Base-by-base conservation (phyloP, 1,139 yeast species). In the Candida mesenterica region DNA sequence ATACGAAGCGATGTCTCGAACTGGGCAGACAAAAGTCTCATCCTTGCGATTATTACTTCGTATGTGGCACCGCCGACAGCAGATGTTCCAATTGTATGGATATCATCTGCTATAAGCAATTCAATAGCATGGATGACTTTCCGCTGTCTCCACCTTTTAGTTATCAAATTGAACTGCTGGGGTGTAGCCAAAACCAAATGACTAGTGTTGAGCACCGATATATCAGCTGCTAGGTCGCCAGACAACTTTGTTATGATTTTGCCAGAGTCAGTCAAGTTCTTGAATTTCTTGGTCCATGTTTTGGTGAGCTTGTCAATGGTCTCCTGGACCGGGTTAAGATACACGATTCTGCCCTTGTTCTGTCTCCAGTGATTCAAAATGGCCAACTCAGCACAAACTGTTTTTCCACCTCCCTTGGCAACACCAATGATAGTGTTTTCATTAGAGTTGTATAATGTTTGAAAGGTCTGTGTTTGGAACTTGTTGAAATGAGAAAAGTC, bases 121-220 rank as follows among this genome's bases (percentile, higher is more conserved):
- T 79, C 87, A 23, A 92, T 75, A 0, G 76, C 58, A 41, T 83
- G 89, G 3, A 90, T 65, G 32, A 80, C 79, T 49, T 77, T 80
- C 40, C 89, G 65, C 45, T 79, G 83, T 47, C 81, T 80, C 97
- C 97, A 92, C 34, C 90, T 71, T 45, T 92, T 75, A 0, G 95
- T 77, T 1, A 89, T 51, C 3, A 63, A 47, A 43, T 86, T 90
- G 65, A 88, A 84, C 42, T 86, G 90, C 15, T 62, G 69, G 0
- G 97, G 95, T 0, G 97, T 88, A 3, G 87, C 78, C 13, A 90
- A 57, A n/a, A 87, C 59, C 37, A 90, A 57, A 52, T 87, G 90
- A 39, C 79, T 74, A 16, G 65, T 60, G 1, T 79, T 77, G 8
- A 88, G 50, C 3, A 76, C 46, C 35, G 67, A 65, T 38, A 82